These are phyloP conservation scores for Dendrocalamus latiflorus DNA, from an alignment of 202 grass and related monocot species.

Conservation along the genomic window DNA sequence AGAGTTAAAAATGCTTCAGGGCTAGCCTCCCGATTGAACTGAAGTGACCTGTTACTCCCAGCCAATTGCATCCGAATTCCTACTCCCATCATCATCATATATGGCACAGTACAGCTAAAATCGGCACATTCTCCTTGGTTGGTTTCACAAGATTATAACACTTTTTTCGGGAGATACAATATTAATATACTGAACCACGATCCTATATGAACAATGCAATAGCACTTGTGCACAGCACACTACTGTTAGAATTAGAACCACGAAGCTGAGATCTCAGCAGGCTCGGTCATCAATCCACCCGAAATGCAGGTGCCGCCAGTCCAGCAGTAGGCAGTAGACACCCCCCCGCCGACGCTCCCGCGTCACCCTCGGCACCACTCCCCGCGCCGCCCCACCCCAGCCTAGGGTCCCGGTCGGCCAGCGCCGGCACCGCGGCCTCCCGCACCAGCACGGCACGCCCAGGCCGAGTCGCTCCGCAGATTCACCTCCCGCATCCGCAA, in stretches of 20 bases:
- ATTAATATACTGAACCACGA: not conserved
- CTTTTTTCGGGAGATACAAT: not conserved
- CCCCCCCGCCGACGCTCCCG: not conserved
- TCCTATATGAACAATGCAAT: not conserved
- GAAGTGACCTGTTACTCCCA: too few species aligned
- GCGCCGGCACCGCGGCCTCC: not conserved
- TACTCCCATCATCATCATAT: not conserved
- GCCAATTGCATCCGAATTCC: not conserved
- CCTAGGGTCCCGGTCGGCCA: not conserved
- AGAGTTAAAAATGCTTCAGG: not conserved
- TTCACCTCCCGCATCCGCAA: not conserved
- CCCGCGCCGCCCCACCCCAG: too few species aligned
- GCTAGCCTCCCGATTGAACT: not conserved
- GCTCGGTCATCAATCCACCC: too few species aligned
- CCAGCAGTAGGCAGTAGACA: too few species aligned
- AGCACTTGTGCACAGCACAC: not conserved
- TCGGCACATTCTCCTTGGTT: not conserved
- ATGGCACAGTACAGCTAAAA: not conserved
- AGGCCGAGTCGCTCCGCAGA: not conserved
- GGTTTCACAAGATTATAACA: not conserved
- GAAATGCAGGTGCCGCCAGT: too few species aligned
- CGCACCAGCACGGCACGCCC: not conserved
- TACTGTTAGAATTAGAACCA: too few species aligned
- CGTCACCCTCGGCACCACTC: too few species aligned
- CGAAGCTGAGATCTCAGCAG: too few species aligned